phyloP scores from a whole-genome alignment of 1,139 yeast species.

The Suhomyces taliae region DNA sequence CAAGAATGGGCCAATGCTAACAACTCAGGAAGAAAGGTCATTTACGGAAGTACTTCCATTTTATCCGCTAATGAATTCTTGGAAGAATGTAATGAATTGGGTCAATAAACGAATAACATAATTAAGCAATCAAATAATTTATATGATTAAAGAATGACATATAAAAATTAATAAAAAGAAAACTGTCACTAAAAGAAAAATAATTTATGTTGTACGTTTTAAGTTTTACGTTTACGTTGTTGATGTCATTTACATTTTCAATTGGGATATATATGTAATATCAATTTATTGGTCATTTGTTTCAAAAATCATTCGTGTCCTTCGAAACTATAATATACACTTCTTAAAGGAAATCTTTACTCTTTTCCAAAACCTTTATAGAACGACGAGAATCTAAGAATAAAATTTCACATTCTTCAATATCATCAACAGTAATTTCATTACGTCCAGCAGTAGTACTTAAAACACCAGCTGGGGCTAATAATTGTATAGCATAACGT shows the following conservation, averaged over 20 bases:
- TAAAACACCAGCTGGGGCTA: conserved; percentile 87
- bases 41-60: conserved; percentile 86
- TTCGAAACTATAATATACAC: conserved; percentile 3
- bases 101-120: conserved; percentile 18
- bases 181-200: not conserved
- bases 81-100: conserved; percentile 66
- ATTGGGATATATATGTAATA: not conserved
- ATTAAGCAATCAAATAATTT: not conserved
- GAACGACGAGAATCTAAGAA: conserved; percentile 91
- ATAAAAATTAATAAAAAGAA: not conserved
- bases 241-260: no score
- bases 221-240: no score
- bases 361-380: conserved; percentile 66
- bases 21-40: conserved; percentile 48
- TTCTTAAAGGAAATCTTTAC: conserved; percentile 46
- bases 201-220: no score
- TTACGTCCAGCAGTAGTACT: conserved; percentile 71
- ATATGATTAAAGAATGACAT: not conserved
- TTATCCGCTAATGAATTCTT: conserved; percentile 76
- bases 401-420: conserved; percentile 82
- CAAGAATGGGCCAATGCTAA: conserved; percentile 74
- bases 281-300: not conserved
- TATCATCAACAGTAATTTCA: conserved; percentile 68
- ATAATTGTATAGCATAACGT: conserved; percentile 86
- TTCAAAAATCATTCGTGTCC: not conserved